Percentiles rank a stretch among this genome's conserved stretches.
phyloP scores from a whole-genome alignment of 192 early-diverging fungal species.

The Cladochytrium replicatum region DNA sequence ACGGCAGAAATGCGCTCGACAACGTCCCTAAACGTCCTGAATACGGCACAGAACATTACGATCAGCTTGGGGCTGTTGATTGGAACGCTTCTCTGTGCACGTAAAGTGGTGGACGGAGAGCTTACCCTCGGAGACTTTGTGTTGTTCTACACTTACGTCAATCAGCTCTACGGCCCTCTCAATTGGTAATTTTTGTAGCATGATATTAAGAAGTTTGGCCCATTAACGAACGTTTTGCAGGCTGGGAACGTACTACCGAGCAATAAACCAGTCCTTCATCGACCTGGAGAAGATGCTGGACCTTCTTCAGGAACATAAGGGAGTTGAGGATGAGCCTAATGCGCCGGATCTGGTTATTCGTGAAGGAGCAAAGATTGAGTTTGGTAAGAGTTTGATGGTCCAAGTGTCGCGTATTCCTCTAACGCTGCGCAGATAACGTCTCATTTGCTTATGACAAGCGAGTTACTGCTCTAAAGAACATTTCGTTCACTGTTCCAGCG shows the following conservation, averaged over 20 bases:
- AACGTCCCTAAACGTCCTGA: conserved; percentile 68
- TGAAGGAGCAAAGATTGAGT: conserved; percentile 50
- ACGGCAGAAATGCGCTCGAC: conserved; percentile 73
- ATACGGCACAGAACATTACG: conserved; percentile 76
- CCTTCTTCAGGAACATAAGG: conserved; percentile 52
- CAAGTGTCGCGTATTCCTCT: conserved; percentile 6
- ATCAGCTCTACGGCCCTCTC: conserved; percentile 83
- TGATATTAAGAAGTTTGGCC: neutral
- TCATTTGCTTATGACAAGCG: conserved; percentile 61
- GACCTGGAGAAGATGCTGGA: conserved; percentile 99
- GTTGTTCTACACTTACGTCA: conserved; percentile 75
- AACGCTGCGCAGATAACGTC: conserved; percentile 48
- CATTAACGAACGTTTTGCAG: conserved; percentile 44
- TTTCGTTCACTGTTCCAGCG: conserved; percentile 59
- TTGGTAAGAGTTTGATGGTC: conserved; percentile 33
- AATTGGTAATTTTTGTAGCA: conserved; percentile 30
- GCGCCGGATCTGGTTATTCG: conserved; percentile 46
- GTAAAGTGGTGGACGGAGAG: conserved; percentile 59
- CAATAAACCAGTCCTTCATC: conserved; percentile 69
- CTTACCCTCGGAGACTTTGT: conserved; percentile 81
- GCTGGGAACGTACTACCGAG: conserved; percentile 91
- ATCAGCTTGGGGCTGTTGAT: conserved; percentile 75
- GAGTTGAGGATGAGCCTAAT: conserved; percentile 55
- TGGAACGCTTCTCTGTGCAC: conserved; percentile 76
- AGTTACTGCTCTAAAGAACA: conserved; percentile 57